Evolutionary conservation across 1,284 basidiomycete genomes (phyloP).

Genomic region (Fomitopsis schrenkii): DNA sequence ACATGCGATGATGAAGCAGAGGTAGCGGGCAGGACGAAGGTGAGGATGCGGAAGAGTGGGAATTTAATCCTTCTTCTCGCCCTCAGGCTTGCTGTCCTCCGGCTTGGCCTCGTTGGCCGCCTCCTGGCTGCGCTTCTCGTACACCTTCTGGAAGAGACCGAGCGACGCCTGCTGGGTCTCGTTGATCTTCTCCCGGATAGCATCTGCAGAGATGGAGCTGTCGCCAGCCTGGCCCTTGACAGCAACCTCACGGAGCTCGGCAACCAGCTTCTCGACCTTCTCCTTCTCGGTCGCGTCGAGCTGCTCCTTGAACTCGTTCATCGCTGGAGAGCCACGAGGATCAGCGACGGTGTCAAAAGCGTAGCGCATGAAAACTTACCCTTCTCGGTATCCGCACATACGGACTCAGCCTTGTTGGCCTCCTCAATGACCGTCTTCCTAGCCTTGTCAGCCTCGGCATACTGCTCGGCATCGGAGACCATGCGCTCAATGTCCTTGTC

Average conservation of each 20-base stretch:
- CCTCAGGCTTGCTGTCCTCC: conserved; percentile 42
- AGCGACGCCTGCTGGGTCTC: conserved; percentile 97
- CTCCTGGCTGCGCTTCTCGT: conserved; percentile 87
- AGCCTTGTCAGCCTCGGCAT: conserved; percentile 88
- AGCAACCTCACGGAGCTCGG: conserved; percentile 87
- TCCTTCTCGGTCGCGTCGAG: conserved; percentile 90
- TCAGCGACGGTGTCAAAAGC: not conserved
- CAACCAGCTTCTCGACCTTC: conserved; percentile 85
- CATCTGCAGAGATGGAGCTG: conserved; percentile 75
- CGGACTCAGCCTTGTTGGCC: conserved; percentile 94
- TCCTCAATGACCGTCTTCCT: conserved; percentile 92
- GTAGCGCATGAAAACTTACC: conserved; percentile 38
- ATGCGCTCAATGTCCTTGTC: conserved; percentile 98
- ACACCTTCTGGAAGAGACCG: conserved; percentile 97
- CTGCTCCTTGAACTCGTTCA: conserved; percentile 98
- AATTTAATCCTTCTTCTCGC: conserved; percentile 72
- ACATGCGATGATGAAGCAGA: not conserved
- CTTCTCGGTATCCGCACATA: conserved; percentile 95
- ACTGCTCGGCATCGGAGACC: conserved; percentile 93
- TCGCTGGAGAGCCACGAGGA: conserved; percentile 46
- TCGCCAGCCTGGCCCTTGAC: conserved; percentile 90
- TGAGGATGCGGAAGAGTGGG: conserved; percentile 10
- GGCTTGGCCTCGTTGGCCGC: conserved; percentile 41
- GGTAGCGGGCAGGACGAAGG: not conserved
- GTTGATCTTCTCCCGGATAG: conserved; percentile 90